Base-by-base conservation (phyloP, 2,329 filamentous ascomycete genomes). In the Talaromyces amestolkiae region DNA sequence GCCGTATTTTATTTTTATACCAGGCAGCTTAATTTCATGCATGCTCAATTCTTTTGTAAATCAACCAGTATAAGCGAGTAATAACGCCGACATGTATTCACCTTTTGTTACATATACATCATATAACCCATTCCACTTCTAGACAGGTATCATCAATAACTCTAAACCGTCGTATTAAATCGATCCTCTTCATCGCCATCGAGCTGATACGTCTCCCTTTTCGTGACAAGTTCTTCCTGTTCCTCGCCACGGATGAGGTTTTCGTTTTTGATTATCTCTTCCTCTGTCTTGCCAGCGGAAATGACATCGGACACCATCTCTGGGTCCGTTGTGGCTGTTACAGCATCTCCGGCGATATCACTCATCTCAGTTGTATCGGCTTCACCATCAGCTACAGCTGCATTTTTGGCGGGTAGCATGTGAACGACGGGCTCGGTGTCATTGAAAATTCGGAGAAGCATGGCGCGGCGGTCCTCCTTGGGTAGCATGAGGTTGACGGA, bases 401-500 rank as follows among this genome's bases (percentile, higher is more conserved):
- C n/a, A 37, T 17, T 24, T 64, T 59, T 66, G 24, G 43, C 49
- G 13, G 61, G 13, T 17, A 43, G 24, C 58, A 49, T 45, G 37
- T 95, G 96, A 68, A 96, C 85, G 58, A 97, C 84, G 3, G 92
- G 92, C 0, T 91, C 90, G 33, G 90, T 90, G 71, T 98, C 94
- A 75, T 97, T 96, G 81, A 90, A 99, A 67, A 99, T 84, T 24
- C 95, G 86, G 69, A 98, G 83, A 71, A 98, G 81, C 92, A 98
- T 96, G 0, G 95, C 95, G 27, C 88, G 89, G 17, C 95, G 87
- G 70, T 99, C 95, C 77, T 99, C 95, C 82, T 99, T 99, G 59
- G 95, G 94, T 74, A 99, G 84, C 95, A 99, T 99, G 63, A 99
- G 86, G 77, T 99, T 99, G 66, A 98, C 84, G 22, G 91, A 94